Evolutionary conservation across 78 protist species (phyloP), one percentile per base, ranked within the genome.

Genomic region (Monosiga brevicollis): DNA sequence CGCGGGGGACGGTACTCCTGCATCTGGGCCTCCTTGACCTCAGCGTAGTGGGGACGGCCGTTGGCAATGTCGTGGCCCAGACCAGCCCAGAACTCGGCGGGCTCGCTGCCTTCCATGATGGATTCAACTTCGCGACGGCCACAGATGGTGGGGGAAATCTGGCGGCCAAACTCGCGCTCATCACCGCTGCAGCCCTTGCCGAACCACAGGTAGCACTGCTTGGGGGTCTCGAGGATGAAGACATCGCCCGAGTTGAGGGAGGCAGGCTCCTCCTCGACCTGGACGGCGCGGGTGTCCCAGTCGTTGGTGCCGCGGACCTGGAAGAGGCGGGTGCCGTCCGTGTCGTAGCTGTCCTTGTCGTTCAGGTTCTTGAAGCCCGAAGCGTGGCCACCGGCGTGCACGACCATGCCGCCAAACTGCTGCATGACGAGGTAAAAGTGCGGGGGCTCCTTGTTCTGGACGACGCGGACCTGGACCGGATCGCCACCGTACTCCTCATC

Each of bases 181-280:
- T 34, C 73, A 34, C 88, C 91, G 26, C 70, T 75, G n/a, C 82
- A 26, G 40, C 86, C 88, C 42, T 6, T 0, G 54, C 93, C 93
- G 34, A 39, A 24, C 93, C 93, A 90, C 36, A 88, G n/a, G 76
- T 23, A 81, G 54, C 1, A 34, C 62, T 1, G 22, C 42, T 29
- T 26, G 26, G 82, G 86, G 41, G 85, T 36, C 49, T 49, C 78
- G 41, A 79, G 83, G 39, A 76, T 35, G 70, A 39, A 76, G 42
- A 24, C 22, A 75, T 90, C 93, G 43, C 85, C 81, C 25, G 86
- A 71, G 89, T 87, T 87, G 72, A 90, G 84, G 35, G 83, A 55
- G 34, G 80, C 10, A 20, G 87, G 36, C 22, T 0, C 3, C 70
- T 54, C 80, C 29, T 40, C 79, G 22, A 79, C 83, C 82, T 84